Evolutionary conservation across 305 asterid genomes (phyloP), one percentile per base, ranked within the genome.

Genomic region (Fraxinus ornus): DNA sequence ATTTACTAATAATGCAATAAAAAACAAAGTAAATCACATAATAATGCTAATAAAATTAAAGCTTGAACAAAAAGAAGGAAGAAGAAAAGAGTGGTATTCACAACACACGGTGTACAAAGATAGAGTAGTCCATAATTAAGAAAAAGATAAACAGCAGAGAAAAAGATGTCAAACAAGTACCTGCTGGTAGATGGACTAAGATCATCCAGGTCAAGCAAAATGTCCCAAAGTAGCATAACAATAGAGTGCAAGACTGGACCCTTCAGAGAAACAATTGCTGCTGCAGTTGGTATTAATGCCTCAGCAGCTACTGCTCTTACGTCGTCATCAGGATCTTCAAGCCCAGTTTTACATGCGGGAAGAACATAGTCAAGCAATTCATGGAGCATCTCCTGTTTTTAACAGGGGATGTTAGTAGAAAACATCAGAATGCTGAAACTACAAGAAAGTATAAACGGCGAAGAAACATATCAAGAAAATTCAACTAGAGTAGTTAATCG

Each of bases 231-330:
- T 79, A 96, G 90, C 97, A 96, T 94, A 84, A 96, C 89, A 76
- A 96, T 92, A 72, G 97, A 88, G 87, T 93, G 94, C 95, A 96
- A 90, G 35, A 89, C 83, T 83, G 94, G 88, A 80, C 96, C 92
- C 78, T 89, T 91, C 49, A 93, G 90, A 82, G 96, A 91, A 86
- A 94, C 98, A 84, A 96, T 89, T 86, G 98, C 89, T 64, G 92
- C 85, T 57, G 98, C 94, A 86, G 98, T 86, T 79, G 99, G 99
- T 82, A 96, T 87, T 79, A 96, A 82, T 81, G 98, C 95, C 88
- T 96, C 99, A 24, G 99, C 99, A 79, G 99, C 98, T 84, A 96
- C 99, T 70, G 98, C 99, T 89, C 99, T 93, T 68, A 96, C 99
- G 84, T 96, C 99, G 89, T 96, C 99, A 87, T 96, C 99, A 75